Evolutionary conservation across 2,329 filamentous ascomycete species (phyloP).

Genomic region (Trichophyton schoenleinii): DNA sequence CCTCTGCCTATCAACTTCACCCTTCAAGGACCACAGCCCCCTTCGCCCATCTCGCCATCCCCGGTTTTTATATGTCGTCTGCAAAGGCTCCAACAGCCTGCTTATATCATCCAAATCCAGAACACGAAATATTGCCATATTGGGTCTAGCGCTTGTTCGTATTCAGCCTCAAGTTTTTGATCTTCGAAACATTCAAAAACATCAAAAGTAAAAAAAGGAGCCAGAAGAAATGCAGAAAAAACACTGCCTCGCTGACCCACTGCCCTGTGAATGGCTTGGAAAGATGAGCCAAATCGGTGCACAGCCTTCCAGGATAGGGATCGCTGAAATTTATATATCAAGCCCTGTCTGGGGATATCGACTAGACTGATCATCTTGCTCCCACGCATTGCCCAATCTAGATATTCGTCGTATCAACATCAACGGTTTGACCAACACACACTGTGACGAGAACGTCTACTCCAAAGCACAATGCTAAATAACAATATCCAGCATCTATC

Average conservation of each 20-base stretch:
- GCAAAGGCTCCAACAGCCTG: neutral
- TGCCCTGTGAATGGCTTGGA: neutral
- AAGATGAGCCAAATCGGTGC: neutral
- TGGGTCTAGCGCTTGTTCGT: constrained; percentile 5
- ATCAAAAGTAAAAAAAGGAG: neutral
- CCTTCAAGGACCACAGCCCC: neutral
- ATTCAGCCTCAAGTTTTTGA: neutral
- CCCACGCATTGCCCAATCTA: neutral
- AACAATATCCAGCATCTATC: neutral
- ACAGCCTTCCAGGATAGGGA: neutral
- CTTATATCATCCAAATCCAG: neutral
- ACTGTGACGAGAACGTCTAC: neutral
- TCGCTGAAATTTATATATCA: neutral
- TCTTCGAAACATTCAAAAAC: neutral
- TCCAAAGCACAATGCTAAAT: neutral
- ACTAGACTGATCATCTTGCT: neutral
- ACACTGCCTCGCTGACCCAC: neutral
- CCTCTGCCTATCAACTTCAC: neutral
- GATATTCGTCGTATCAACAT: neutral
- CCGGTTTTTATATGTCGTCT: too few species aligned
- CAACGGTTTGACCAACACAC: neutral
- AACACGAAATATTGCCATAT: constrained; percentile 9
- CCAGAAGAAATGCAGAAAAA: neutral
- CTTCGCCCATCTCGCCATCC: neutral
- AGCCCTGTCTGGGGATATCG: neutral